These are phyloP conservation scores for Epichloe coenophiala DNA, from an alignment of 2,329 filamentous ascomycete genomes.

Conservation along the genomic window DNA sequence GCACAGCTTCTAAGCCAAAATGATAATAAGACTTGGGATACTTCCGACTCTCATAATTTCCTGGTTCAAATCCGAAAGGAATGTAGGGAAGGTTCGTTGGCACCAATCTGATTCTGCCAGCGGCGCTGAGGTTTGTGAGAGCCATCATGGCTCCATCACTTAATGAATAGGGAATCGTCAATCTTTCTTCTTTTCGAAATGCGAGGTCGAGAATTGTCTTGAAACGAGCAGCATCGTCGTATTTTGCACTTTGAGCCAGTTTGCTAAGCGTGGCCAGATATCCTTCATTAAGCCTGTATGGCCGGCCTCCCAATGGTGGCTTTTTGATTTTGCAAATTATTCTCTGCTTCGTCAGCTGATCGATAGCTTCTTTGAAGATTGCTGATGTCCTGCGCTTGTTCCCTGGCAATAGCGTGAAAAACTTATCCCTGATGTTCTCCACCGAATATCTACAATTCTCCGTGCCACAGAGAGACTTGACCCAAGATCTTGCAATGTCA, in stretches of 20 bases:
- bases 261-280: conserved; percentile 45
- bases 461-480: conserved; percentile 44
- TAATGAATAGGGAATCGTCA: conserved; percentile 41
- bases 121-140: conserved; percentile 49
- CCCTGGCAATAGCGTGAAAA: conserved; percentile 33
- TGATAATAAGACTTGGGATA: conserved; percentile 52
- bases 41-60: conserved; percentile 57
- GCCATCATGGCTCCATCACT: conserved; percentile 55
- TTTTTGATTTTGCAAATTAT: conserved; percentile 48
- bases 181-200: conserved; percentile 30
- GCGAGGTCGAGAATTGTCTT: conserved; percentile 45
- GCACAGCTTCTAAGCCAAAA: conserved; percentile 47
- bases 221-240: conserved; percentile 42
- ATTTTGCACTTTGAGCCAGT: conserved; percentile 38
- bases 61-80: conserved; percentile 57
- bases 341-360: conserved; percentile 32
- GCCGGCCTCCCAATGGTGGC: conserved; percentile 42
- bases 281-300: conserved; percentile 48
- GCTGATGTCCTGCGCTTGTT: conserved; percentile 26
- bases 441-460: conserved; percentile 33
- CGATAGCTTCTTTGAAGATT: conserved; percentile 34
- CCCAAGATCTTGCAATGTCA: conserved; percentile 42
- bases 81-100: conserved; percentile 44
- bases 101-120: conserved; percentile 40
- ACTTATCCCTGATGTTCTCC: conserved; percentile 34